These are phyloP conservation scores for Pochonia chlamydosporia DNA, from an alignment of 2,329 filamentous ascomycete genomes.

Conservation along the genomic window DNA sequence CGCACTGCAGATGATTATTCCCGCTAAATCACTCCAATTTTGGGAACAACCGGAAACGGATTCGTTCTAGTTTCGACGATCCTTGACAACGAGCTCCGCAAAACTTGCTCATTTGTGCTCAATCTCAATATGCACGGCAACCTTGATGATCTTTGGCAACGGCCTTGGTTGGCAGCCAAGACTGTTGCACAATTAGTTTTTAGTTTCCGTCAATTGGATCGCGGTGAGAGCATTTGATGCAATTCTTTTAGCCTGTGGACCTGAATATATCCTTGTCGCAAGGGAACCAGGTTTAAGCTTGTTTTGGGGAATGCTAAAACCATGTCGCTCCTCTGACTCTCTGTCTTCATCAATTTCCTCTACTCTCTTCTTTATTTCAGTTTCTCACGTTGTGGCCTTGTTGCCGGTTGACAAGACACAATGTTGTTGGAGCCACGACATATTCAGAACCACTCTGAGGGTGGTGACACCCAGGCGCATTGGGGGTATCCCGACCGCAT, in stretches of 20 bases:
- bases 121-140: conserved; percentile 4
- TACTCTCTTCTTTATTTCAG: background rate
- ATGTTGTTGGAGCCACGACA: conserved; percentile 22
- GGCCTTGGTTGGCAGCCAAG: no score
- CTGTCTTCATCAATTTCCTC: background rate
- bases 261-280: background rate
- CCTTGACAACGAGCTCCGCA: conserved; percentile 11
- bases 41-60: background rate
- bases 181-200: background rate
- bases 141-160: background rate
- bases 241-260: background rate
- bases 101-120: conserved; percentile 35
- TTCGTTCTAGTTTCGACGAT: background rate
- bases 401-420: background rate
- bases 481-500: conserved; percentile 43
- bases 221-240: conserved; percentile 1
- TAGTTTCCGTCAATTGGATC: conserved; percentile 1
- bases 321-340: background rate
- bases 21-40: background rate
- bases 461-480: conserved; percentile 30
- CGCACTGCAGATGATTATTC: background rate
- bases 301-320: background rate
- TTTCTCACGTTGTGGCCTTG: background rate
- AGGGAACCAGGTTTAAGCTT: background rate
- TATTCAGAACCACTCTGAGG: conserved; percentile 36